phyloP scores from a whole-genome alignment of 169 alveolate species.

The Plasmodium billcollinsi region DNA sequence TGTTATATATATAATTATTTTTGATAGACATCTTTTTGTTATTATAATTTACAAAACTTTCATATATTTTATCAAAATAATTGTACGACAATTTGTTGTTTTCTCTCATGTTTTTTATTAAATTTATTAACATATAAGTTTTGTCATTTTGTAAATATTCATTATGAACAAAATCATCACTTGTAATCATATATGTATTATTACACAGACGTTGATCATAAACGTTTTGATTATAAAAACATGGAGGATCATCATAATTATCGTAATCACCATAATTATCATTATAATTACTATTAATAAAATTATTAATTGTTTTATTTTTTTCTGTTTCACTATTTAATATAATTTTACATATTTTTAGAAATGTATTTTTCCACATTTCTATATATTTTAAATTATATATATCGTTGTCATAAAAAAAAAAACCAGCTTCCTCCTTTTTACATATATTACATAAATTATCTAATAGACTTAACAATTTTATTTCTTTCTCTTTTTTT shows the following conservation, averaged over 20 bases:
- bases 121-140: constrained; percentile 3
- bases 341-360: constrained; percentile 28
- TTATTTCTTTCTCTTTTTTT: constrained; percentile 41
- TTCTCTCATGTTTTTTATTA: constrained; percentile 21
- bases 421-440: constrained; percentile 10
- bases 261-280: too few species aligned
- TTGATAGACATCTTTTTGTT: constrained; percentile 4
- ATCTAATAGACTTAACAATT: constrained; percentile 16
- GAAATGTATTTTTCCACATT: constrained; percentile 54
- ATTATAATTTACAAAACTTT: constrained; percentile 14
- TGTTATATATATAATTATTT: constrained; percentile 22
- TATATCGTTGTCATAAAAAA: constrained; percentile 34
- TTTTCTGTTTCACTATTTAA: too few species aligned
- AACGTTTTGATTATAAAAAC: too few species aligned
- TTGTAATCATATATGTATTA: background rate
- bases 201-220: background rate
- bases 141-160: background rate
- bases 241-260: too few species aligned
- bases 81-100: constrained; percentile 38
- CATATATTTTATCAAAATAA: constrained; percentile 70
- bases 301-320: too few species aligned
- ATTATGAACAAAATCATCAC: background rate
- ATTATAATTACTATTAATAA: too few species aligned
- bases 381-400: constrained; percentile 27
- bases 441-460: constrained; percentile 40